These are phyloP conservation scores for Cornus kousa DNA, from an alignment of 148 eudicot species.

Conservation along the genomic window DNA sequence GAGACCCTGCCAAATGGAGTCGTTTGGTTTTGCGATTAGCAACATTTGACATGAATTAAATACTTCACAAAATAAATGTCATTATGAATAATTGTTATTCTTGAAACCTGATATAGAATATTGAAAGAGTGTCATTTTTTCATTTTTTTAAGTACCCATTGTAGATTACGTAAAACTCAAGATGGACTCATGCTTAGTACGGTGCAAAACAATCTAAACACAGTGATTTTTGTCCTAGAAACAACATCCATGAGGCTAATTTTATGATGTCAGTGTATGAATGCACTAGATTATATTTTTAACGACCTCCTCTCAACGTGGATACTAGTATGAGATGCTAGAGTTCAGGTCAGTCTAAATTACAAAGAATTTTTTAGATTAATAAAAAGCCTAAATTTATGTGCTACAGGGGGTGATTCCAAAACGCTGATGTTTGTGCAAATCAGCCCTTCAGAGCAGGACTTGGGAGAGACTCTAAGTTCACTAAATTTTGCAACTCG, in stretches of 20 bases:
- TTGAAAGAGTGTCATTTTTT: not conserved
- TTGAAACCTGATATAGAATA: not conserved
- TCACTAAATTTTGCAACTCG: slow-evolving; percentile 89
- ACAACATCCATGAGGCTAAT: not conserved
- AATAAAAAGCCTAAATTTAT: not conserved
- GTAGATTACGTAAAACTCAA: not conserved
- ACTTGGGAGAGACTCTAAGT: slow-evolving; percentile 79
- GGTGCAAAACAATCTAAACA: not conserved
- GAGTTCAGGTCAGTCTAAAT: not conserved
- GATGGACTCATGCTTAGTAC: not conserved
- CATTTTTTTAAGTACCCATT: too few relatives aligned
- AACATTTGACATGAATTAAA: not conserved
- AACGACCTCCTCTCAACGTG: slow-evolving; percentile 14
- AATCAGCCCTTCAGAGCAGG: slow-evolving; percentile 84
- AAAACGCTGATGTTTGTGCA: slow-evolving; percentile 94
- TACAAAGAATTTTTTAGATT: not conserved
- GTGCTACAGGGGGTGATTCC: slow-evolving; percentile 74
- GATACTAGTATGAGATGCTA: slow-evolving; percentile 25
- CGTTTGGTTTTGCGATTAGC: not conserved
- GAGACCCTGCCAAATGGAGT: not conserved
- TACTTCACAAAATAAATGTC: not conserved
- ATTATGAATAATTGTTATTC: not conserved
- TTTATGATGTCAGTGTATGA: not conserved
- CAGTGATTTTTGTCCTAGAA: not conserved
- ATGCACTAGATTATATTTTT: not conserved